Evolutionary conservation across 148 eudicot genomes (phyloP).

Genomic region (Nyssa sinensis): DNA sequence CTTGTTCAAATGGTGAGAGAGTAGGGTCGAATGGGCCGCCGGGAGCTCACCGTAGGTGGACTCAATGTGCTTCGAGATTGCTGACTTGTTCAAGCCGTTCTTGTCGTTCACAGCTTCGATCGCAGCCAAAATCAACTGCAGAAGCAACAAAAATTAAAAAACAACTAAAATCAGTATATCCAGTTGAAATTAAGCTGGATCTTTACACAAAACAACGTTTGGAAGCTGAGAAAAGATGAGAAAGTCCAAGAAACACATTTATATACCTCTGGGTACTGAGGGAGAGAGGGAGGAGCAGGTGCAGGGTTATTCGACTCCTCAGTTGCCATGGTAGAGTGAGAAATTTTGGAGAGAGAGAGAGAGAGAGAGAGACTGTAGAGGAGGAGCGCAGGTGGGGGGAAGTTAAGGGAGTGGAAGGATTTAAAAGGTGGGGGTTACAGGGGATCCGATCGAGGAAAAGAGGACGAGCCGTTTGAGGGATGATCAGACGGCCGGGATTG

Average conservation of each 20-base stretch:
- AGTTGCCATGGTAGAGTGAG: slow-evolving; percentile 5
- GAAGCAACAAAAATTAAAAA: background rate
- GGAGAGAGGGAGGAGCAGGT: slow-evolving; percentile 16
- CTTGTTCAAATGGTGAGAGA: slow-evolving; percentile 56
- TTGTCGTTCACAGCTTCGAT: slow-evolving; percentile 42
- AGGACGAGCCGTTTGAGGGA: background rate
- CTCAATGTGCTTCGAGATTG: slow-evolving; percentile 63
- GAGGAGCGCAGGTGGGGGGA: background rate
- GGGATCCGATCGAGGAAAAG: slow-evolving; percentile 4
- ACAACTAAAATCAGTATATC: background rate
- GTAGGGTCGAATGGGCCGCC: slow-evolving; percentile 61
- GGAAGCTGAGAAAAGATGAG: background rate
- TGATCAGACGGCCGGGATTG: background rate
- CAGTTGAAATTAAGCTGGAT: background rate
- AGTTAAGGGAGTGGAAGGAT: slow-evolving; percentile 11
- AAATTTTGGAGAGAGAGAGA: background rate
- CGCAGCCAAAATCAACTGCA: slow-evolving; percentile 67
- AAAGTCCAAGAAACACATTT: background rate
- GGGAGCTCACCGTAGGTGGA: slow-evolving; percentile 52
- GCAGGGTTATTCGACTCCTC: slow-evolving; percentile 11
- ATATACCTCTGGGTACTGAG: slow-evolving; percentile 39
- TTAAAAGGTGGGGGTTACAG: slow-evolving; percentile 20
- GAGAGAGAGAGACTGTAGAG: slow-evolving; percentile 15
- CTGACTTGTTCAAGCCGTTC: slow-evolving; percentile 59
- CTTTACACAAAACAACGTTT: background rate